phyloP scores from a whole-genome alignment of 306 rosid species.

The Prunus fruticosa region DNA sequence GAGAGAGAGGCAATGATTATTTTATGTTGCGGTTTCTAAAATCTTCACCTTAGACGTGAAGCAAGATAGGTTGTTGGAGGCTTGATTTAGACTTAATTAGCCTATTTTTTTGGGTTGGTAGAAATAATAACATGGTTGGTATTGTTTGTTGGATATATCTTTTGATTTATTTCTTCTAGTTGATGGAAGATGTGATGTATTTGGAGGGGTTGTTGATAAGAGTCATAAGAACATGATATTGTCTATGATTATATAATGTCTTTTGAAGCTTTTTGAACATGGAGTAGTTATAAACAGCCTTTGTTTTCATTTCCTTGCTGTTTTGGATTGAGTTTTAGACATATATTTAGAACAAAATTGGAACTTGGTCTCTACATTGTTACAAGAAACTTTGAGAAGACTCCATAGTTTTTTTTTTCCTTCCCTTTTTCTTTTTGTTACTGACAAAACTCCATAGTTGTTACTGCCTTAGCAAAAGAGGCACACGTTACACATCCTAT shows the following conservation, averaged over 20 bases:
- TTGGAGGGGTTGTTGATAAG: not conserved
- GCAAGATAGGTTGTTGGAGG: constrained; percentile 8
- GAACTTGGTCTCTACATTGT: too few relatives aligned
- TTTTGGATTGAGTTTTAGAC: too few relatives aligned
- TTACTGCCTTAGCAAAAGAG: too few relatives aligned
- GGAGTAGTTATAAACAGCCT: not conserved
- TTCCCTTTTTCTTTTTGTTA: too few relatives aligned
- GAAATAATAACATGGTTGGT: constrained; percentile 23
- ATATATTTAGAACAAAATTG: too few relatives aligned
- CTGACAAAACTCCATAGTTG: too few relatives aligned
- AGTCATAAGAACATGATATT: too few relatives aligned
- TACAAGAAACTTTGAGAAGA: too few relatives aligned
- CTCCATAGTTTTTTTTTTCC: too few relatives aligned
- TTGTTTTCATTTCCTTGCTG: too few relatives aligned
- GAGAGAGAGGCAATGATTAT: not conserved
- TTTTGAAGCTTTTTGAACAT: not conserved
- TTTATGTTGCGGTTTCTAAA: not conserved
- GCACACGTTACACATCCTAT: too few relatives aligned
- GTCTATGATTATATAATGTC: not conserved
- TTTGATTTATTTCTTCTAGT: not conserved
- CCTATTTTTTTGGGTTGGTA: not conserved
- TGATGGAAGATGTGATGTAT: not conserved
- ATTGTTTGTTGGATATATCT: not conserved
- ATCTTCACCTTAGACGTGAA: constrained; percentile 11
- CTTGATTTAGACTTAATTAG: not conserved